These are phyloP conservation scores for Ulvella scutata DNA, from an alignment of 139 green algal species.

Conservation along the genomic window DNA sequence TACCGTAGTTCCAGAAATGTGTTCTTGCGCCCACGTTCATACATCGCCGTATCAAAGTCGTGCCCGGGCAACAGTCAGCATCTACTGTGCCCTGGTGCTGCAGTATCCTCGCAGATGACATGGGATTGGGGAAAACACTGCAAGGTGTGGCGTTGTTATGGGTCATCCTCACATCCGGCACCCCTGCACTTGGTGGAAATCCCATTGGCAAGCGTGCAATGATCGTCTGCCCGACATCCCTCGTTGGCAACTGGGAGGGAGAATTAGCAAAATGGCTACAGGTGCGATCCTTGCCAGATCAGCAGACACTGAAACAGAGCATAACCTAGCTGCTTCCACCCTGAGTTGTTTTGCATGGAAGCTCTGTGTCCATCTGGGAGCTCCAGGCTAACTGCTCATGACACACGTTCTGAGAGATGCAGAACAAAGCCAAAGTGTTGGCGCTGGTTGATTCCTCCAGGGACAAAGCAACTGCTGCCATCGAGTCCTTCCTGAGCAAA, in stretches of 20 bases:
- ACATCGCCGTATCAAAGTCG: neutral
- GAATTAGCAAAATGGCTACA: slow-evolving; percentile 93
- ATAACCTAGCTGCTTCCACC: no score
- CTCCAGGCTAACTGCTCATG: no score
- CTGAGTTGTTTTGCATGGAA: no score
- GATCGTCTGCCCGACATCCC: slow-evolving; percentile 93
- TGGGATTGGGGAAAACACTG: slow-evolving; percentile 46
- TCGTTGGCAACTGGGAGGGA: slow-evolving; percentile 95
- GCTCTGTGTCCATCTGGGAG: no score
- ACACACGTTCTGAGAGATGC: no score
- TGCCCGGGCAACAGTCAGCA: neutral
- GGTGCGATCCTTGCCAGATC: slow-evolving; percentile 5
- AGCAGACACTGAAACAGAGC: neutral
- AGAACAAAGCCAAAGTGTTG: slow-evolving; percentile 59
- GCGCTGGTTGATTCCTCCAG: slow-evolving; percentile 71
- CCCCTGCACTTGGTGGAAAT: slow-evolving; percentile 11
- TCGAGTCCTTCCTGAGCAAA: slow-evolving; percentile 48
- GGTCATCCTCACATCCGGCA: slow-evolving; percentile 67
- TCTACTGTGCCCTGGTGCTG: slow-evolving; percentile 14
- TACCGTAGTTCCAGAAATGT: neutral
- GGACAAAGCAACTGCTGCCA: slow-evolving; percentile 69
- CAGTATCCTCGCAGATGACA: slow-evolving; percentile 95
- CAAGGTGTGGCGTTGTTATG: slow-evolving; percentile 83
- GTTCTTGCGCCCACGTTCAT: neutral
- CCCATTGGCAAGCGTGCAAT: slow-evolving; percentile 58